Conservation (phyloP, 1,284 basidiomycete genomes). For the Mycena citricolor region DNA sequence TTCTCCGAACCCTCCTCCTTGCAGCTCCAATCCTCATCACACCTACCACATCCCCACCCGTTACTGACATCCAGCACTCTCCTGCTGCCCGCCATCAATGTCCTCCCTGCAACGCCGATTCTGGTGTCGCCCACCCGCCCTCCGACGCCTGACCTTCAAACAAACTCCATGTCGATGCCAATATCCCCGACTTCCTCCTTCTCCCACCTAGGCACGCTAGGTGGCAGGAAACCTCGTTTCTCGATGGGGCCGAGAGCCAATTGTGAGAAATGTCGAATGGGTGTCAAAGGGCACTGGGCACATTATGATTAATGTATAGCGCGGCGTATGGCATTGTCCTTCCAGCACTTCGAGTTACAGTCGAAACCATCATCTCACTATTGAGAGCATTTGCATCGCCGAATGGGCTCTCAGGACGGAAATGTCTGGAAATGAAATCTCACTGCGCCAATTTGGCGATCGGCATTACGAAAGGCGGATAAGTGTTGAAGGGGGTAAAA, state of each 20-base stretch:
- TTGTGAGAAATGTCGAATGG: constrained; percentile 67
- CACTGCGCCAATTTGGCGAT: too few relatives aligned
- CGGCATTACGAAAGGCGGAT: too few relatives aligned
- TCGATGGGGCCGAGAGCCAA: constrained; percentile 74
- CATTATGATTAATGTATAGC: constrained; percentile 52
- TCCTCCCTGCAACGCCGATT: constrained; percentile 40
- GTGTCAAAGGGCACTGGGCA: constrained; percentile 70
- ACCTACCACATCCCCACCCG: constrained; percentile 8
- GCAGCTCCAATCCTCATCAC: constrained; percentile 12
- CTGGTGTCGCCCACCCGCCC: constrained; percentile 24
- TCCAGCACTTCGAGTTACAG: too few relatives aligned
- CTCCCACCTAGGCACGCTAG: constrained; percentile 29
- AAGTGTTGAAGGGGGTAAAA: too few relatives aligned
- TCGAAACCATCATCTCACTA: too few relatives aligned
- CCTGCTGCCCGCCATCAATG: constrained; percentile 29
- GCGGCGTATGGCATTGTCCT: too few relatives aligned
- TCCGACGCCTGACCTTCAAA: constrained; percentile 20
- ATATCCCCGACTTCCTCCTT: constrained; percentile 26
- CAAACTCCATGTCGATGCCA: constrained; percentile 1
- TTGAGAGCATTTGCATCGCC: too few relatives aligned
- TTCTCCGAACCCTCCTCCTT: background rate
- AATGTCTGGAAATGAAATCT: too few relatives aligned
- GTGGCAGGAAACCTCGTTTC: constrained; percentile 46
- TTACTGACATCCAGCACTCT: constrained; percentile 7
- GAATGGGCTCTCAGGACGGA: too few relatives aligned